Base-by-base conservation (phyloP, 768 basidiomycete species). In the Dioszegia hungarica region DNA sequence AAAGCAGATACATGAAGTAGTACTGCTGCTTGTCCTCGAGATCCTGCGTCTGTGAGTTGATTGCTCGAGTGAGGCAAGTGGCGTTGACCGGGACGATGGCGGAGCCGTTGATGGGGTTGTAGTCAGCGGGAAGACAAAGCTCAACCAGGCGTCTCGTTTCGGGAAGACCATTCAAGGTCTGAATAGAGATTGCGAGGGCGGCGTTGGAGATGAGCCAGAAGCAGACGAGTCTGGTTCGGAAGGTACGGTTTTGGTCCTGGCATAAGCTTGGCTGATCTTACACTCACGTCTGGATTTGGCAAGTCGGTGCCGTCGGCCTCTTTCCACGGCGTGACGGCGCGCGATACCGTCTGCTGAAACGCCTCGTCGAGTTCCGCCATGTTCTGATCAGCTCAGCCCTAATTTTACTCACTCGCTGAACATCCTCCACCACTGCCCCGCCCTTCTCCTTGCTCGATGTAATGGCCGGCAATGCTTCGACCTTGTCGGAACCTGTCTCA, bases 391-490 rank as follows among this genome's bases (percentile, higher is more conserved):
- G 54, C 59, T 17, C 38, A 12, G 9, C 4, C 9, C 15, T 5
- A 45, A 20, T 22, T 15, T 10, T 31, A 41, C 89, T 72, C 15
- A 83, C 83, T 61, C 84, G 82, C 29, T 87, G 83, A 0, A 87
- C 85, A 66, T 93, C 92, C 67, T 93, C 90, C 15, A 94, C 90
- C 28, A 90, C 87, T 11, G 83, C 81, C 36, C 86, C 89, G 2
- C 83, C 81, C 55, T 85, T 87, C 39, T 80, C 77, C 75, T 92
- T 92, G 61, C 84, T 86, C 8, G 92, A 91, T 1, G 87, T 88
- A 17, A 94, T 84, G 0, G 90, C 88, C 1, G 93, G 93, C 9
- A 97, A 80, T 3, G 86, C 86, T 68, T 95, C 93, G 2, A 86
- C 92, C 75, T 93, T 93, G 78, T 97, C 94, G 54, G 74, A 75